Base-by-base conservation (phyloP, 2,329 filamentous ascomycete species). In the Fusarium ramigenum region DNA sequence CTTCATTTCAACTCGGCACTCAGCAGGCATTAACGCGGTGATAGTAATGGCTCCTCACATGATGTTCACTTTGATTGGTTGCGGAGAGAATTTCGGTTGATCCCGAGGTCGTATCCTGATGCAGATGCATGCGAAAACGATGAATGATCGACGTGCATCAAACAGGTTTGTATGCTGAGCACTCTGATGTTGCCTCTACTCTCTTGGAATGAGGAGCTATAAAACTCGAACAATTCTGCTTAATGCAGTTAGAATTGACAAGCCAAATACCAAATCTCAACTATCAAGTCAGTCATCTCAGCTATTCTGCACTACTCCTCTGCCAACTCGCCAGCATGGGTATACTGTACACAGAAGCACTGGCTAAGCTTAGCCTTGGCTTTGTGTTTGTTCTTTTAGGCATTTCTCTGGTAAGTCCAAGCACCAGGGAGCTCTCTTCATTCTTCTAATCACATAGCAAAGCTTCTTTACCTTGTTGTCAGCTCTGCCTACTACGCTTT, bases 141-240 rank as follows among this genome's bases (percentile, higher is more conserved):
- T 54, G 19, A 18, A 54, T 28, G 50, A 54, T 54, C 50, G 50
- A 40, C 50, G 50, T 40, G 23, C 19, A n/a, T 54, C 6, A 40
- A 40, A 54, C 34, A 54, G 23, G 34, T n/a, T 54, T 39, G 34
- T 7, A 37, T 7, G n/a, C 5, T 37, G 50, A 16, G 9, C 18
- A 12, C 7, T 21, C 5, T 16, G 4, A 2, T 37, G 34, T 28
- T 54, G 4, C 15, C 50, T 54, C 34, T 39, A 12, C 5, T 54
- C 23, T 5, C 34, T 54, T 39, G 4, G 23, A 12, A 28, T 4
- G 23, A 54, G 7, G 34, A 6, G 23, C 7, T 54, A 54, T 40
- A 39, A 54, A 18, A 9, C 1, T 7, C 7, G 8, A 18, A 4
- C 4, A 28, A 9, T 28, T 12, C 50, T 39, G 7, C 14, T 5